Evolutionary conservation across 352 stramenopile species (phyloP).

Genomic region (Phytophthora europaea): DNA sequence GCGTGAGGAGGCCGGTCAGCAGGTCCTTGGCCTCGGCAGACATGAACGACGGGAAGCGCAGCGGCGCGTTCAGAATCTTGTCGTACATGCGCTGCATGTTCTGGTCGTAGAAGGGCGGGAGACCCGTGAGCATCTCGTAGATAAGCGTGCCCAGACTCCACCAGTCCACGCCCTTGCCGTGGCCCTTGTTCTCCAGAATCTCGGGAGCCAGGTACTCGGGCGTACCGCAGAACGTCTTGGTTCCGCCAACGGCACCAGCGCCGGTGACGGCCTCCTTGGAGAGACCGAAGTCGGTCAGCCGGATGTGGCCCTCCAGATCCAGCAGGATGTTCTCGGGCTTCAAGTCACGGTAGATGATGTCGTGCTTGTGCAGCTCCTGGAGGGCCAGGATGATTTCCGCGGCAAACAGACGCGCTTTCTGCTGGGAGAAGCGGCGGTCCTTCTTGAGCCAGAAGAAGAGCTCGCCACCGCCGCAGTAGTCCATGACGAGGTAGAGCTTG

Average conservation of each 20-base stretch:
- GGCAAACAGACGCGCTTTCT: conserved; percentile 92
- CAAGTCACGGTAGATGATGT: conserved; percentile 98
- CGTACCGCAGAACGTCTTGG: conserved; percentile 94
- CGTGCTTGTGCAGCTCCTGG: conserved; percentile 93
- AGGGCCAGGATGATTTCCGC: conserved; percentile 96
- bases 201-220: conserved; percentile 97
- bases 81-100: conserved; percentile 96
- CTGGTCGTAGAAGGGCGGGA: conserved; percentile 95
- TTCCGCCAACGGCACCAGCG: conserved; percentile 79
- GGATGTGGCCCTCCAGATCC: conserved; percentile 95
- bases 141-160: conserved; percentile 95
- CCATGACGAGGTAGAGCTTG: conserved; percentile 96
- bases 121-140: conserved; percentile 95
- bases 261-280: conserved; percentile 93
- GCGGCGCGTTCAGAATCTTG: conserved; percentile 93
- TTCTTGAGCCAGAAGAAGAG: conserved; percentile 98
- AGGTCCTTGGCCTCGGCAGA: conserved; percentile 90
- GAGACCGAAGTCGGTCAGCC: conserved; percentile 96
- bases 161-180: conserved; percentile 92
- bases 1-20: conserved; percentile 85
- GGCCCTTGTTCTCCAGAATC: conserved; percentile 95
- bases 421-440: conserved; percentile 93
- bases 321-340: conserved; percentile 98
- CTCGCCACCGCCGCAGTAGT: conserved; percentile 95
- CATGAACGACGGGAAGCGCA: conserved; percentile 93